Evolutionary conservation across 1,284 basidiomycete species (phyloP).

Genomic region (Sporisorium reilianum): DNA sequence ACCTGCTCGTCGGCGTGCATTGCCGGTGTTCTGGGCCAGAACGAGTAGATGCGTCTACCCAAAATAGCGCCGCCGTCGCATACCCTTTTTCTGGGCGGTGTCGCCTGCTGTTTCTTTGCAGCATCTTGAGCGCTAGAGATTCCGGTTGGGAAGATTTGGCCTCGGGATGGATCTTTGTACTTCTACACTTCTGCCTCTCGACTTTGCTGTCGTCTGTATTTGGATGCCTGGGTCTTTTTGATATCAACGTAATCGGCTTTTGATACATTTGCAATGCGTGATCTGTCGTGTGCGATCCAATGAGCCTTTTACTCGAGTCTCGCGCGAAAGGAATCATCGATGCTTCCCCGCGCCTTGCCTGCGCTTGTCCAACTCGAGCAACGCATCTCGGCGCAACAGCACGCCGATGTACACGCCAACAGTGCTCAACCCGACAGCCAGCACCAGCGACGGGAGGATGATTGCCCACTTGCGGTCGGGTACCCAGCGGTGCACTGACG

Average conservation of each 20-base stretch:
- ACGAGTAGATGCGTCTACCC: neutral
- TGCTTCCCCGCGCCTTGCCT: neutral
- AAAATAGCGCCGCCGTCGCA: constrained; percentile 4
- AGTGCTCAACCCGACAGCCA: constrained; percentile 26
- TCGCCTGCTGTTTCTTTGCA: neutral
- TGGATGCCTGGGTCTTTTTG: constrained; percentile 32
- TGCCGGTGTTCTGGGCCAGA: constrained; percentile 68
- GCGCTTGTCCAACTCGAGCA: constrained; percentile 8
- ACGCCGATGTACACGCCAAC: constrained; percentile 34
- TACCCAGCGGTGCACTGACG: constrained; percentile 16
- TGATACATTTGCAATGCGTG: neutral
- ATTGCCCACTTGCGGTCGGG: constrained; percentile 39
- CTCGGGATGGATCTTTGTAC: constrained; percentile 14
- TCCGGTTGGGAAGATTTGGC: neutral
- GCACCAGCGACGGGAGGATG: constrained; percentile 30
- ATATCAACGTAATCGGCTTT: constrained; percentile 20
- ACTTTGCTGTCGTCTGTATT: constrained; percentile 20
- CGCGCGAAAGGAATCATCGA: too few relatives aligned
- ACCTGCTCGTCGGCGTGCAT: constrained; percentile 70
- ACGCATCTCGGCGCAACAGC: constrained; percentile 25
- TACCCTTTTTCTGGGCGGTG: constrained; percentile 21
- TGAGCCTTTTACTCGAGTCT: neutral
- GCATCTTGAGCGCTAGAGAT: neutral
- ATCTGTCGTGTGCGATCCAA: neutral
- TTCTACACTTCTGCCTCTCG: constrained; percentile 23